Base-by-base conservation (phyloP, 768 basidiomycete genomes). In the Mycena galericulata region DNA sequence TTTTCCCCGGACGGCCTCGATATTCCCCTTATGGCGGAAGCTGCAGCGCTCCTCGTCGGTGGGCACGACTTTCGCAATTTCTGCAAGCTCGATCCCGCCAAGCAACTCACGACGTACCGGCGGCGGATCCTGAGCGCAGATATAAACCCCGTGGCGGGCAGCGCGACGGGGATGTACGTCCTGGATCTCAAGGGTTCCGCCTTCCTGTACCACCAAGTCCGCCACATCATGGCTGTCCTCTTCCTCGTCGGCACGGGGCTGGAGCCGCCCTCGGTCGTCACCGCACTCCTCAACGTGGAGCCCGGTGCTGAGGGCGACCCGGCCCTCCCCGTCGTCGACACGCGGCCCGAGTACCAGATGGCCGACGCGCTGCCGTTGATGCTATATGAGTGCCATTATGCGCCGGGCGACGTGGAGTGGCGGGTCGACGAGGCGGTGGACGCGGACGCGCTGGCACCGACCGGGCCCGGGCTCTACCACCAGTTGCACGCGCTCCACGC, bases 1-100 rank as follows among this genome's bases (percentile, higher is more conserved):
- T 99, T 99, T 84, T 87, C 89, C 36, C 79, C 89, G 0, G 80
- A 84, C 34, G 80, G 80, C 32, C 89, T 98, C 60, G 88, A 97
- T 79, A 76, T 97, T 30, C 74, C 81, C 2, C 85, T 83, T 50
- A 98, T 99, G 96, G 87, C 86, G 67, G 84, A 87, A 36, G 97
- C 89, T 1, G 94, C 94, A 0, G 69, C 81, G 2, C 82, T 86
- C 8, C 84, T 99, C 53, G 79, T 95, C 30, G 97, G 97, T 38
- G 89, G 92, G 68, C 96, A 98, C 82, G 97, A 98, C 80, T 99
- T 98, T 75, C 89, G 97, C 18, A 99, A 99, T 75, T 85, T 98
- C 36, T 98, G 95, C 84, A 98, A 97, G 77, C 80, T 99, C 24
- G 97, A 99, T 76, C 88, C 95, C 0, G 86, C 89, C 36, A 98